phyloP scores from a whole-genome alignment of 495 filamentous ascomycete genomes.

The Bacidia rubella region DNA sequence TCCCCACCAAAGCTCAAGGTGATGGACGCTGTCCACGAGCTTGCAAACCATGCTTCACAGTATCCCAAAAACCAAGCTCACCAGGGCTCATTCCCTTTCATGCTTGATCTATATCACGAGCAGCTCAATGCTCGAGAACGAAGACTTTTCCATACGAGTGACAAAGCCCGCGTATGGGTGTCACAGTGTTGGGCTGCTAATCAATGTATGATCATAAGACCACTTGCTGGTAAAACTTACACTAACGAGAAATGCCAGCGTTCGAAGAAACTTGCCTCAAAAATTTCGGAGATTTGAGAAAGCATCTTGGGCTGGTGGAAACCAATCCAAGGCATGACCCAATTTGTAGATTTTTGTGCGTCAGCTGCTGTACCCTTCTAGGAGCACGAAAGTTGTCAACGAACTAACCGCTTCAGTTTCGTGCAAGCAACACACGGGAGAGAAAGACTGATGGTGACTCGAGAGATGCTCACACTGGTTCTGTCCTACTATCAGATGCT shows the following conservation, averaged over 20 bases:
- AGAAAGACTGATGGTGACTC: constrained; percentile 18
- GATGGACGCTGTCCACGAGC: not conserved
- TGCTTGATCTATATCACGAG: not conserved
- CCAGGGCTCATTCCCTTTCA: not conserved
- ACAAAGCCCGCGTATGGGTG: not conserved
- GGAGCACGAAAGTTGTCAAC: not conserved
- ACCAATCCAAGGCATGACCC: not conserved
- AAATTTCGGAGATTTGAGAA: not conserved
- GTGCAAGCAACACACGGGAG: constrained; percentile 17
- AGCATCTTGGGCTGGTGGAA: not conserved
- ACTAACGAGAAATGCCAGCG: not conserved
- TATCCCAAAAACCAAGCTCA: not conserved
- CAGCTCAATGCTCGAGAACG: not conserved
- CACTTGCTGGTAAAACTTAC: not conserved
- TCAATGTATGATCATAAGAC: not conserved
- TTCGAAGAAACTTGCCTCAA: not conserved
- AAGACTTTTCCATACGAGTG: not conserved
- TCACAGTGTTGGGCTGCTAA: not conserved
- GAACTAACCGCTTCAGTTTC: not conserved
- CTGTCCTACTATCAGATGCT: constrained; percentile 33
- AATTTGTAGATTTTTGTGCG: not conserved
- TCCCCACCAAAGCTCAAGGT: not conserved
- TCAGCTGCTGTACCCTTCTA: not conserved
- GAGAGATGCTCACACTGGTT: constrained; percentile 24
- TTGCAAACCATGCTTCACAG: not conserved